Percentiles rank a stretch among this genome's conserved stretches.
Evolutionary conservation across 176 grass and related monocot species (phyloP).

Genomic region (Avena sativa): DNA sequence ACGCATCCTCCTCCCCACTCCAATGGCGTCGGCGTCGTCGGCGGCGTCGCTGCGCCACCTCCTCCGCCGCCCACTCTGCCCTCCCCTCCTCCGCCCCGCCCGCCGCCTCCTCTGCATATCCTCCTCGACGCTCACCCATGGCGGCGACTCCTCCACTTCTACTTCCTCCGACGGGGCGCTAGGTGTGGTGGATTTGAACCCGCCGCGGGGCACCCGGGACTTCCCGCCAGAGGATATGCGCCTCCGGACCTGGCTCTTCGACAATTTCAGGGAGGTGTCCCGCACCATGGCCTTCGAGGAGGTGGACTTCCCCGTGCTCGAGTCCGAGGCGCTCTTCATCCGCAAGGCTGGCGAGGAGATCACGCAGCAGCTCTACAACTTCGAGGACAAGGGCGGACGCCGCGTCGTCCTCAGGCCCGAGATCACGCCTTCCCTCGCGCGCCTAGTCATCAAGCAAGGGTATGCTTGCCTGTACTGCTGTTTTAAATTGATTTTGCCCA

Average conservation of each 20-base stretch:
- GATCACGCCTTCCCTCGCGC: constrained; percentile 89
- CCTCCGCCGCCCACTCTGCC: not conserved
- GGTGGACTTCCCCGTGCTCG: constrained; percentile 94
- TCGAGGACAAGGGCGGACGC: constrained; percentile 87
- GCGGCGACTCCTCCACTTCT: not conserved
- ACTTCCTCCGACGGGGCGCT: not conserved
- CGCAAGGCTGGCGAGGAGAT: constrained; percentile 91
- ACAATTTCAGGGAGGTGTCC: constrained; percentile 38
- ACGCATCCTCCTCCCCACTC: not conserved
- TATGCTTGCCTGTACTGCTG: constrained; percentile 14
- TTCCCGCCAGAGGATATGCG: constrained; percentile 94
- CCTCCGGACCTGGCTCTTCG: constrained; percentile 87
- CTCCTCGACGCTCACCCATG: not conserved
- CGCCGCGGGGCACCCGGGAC: constrained; percentile 84
- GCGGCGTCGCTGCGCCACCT: not conserved
- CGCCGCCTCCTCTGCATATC: not conserved
- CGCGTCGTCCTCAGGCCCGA: constrained; percentile 90
- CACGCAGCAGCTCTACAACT: constrained; percentile 81
- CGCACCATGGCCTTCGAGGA: constrained; percentile 39
- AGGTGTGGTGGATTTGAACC: constrained; percentile 46
- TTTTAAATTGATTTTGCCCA: constrained; percentile 5
- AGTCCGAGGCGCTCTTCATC: constrained; percentile 86
- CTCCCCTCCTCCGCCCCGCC: not conserved
- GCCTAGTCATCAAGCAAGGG: constrained; percentile 94
- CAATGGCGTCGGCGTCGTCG: not conserved